phyloP scores from a whole-genome alignment of 2,329 filamentous ascomycete species.

The Cephalotrichum gorgonifer region DNA sequence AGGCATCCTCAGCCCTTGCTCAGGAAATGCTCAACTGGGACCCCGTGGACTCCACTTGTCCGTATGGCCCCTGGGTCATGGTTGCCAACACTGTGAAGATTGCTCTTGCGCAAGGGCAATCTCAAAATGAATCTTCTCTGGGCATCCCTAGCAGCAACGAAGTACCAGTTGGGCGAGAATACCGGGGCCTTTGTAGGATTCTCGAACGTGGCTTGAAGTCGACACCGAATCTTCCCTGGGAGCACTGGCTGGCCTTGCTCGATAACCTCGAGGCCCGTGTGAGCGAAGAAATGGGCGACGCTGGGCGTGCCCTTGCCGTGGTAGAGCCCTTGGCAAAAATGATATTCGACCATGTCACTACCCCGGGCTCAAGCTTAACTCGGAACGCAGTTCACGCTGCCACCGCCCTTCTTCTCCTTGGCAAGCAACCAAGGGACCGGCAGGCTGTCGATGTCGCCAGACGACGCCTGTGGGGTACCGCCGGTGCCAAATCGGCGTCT shows the following conservation, averaged over 20 bases:
- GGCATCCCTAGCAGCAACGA: conserved; percentile 20
- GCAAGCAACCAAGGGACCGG: conserved; percentile 47
- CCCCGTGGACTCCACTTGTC: conserved; percentile 31
- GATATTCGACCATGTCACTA: conserved; percentile 11
- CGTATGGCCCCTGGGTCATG: conserved; percentile 41
- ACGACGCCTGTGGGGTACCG: conserved; percentile 55
- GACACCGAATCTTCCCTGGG: conserved; percentile 34
- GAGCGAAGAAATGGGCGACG: conserved; percentile 54
- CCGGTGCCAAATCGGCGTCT: conserved; percentile 26
- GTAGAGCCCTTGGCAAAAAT: conserved; percentile 60
- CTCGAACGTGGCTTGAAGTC: conserved; percentile 50
- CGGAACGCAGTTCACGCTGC: conserved; percentile 22
- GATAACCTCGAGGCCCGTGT: conserved; percentile 44
- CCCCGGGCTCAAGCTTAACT: conserved; percentile 1
- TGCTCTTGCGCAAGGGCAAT: conserved; percentile 29
- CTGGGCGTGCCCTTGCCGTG: conserved; percentile 53
- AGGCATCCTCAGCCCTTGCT: conserved; percentile 32
- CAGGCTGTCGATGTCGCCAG: conserved; percentile 56
- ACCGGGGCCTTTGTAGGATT: conserved; percentile 58
- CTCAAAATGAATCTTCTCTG: conserved; percentile 9
- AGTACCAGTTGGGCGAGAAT: conserved; percentile 47
- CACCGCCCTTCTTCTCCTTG: conserved; percentile 32
- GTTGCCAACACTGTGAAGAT: conserved; percentile 28
- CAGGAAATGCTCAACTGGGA: conserved; percentile 40
- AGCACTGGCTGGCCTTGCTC: conserved; percentile 45